Evolutionary conservation across 2,329 filamentous ascomycete genomes (phyloP), one percentile per base, ranked within the genome.

Genomic region (Pseudopithomyces maydicus): DNA sequence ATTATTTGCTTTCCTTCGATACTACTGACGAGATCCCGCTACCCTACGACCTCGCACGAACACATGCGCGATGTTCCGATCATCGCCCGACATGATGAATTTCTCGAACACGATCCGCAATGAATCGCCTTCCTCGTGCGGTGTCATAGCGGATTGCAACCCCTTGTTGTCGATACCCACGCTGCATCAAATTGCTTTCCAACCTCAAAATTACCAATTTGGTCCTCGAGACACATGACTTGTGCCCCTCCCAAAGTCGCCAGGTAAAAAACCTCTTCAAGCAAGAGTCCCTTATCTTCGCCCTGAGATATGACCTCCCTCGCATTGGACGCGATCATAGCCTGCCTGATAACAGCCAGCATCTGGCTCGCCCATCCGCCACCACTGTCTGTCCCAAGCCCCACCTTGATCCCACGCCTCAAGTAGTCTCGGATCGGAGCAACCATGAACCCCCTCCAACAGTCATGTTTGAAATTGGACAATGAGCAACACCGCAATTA

Each of bases 71-170:
- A 88, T 85, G 61, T 88, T 88, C 4, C 86, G 77, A 65, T 89
- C 86, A 66, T 88, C 86, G 0, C 84, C 86, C 2, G 85, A 88
- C 84, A 88, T 87, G 29, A 88, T 63, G 57, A 86, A 88, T 75
- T 88, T 88, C 54, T 88, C 84, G 56, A 88, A 84, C 17, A 86
- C 74, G 0, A 74, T 80, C 46, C 71, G 66, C 0, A 74, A 39
- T 0, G 72, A 73, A 49, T 88, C 85, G 0, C 72, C 74, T 0
- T 83, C 79, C 58, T 87, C 82, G 0, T 83, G 64, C 11, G 82
- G 80, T 0, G 84, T 80, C 77, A 84, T 86, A 2, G 45, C 49
- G 1, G 45, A 52, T 20, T 44, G 15, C 33, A 49, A 26, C 15
- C 72, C 72, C 54, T 19, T 64, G 53, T 52, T 14, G 81, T 78